Evolutionary conservation across 192 early-diverging fungal species (phyloP).

Genomic region (Coemansia sp.): DNA sequence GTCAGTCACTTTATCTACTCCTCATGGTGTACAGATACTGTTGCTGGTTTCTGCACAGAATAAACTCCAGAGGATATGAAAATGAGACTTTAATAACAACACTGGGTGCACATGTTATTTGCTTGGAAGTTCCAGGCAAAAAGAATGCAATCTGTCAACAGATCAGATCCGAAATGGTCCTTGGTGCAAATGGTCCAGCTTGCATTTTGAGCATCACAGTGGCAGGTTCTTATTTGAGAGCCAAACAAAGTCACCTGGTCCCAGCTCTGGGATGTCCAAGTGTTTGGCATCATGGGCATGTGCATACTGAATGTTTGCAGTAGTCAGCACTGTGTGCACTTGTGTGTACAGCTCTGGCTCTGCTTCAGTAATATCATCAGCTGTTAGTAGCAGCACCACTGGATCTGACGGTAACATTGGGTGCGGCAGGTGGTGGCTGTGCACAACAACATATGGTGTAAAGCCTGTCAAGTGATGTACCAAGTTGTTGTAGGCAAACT

Average conservation of each 20-base stretch:
- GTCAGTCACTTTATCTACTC: neutral
- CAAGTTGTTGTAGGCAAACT: slow-evolving; percentile 56
- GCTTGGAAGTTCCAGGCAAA: neutral
- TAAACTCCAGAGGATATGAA: too few species aligned
- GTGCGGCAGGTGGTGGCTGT: neutral
- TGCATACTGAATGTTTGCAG: neutral
- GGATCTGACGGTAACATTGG: neutral
- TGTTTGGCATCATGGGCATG: neutral
- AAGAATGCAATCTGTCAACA: neutral
- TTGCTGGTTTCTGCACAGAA: too few species aligned
- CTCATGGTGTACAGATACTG: neutral
- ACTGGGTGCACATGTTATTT: neutral
- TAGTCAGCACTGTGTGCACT: neutral
- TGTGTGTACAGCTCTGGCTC: neutral
- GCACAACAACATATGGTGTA: neutral
- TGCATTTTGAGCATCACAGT: neutral
- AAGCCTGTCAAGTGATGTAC: neutral
- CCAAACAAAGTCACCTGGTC: neutral
- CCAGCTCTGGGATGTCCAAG: neutral
- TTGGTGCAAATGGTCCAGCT: neutral
- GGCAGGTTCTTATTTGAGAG: neutral
- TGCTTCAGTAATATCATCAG: neutral
- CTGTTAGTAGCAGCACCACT: neutral
- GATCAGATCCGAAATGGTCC: neutral
- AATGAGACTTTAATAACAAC: too few species aligned